Base-by-base conservation (phyloP, 1,139 yeast species). In the Yamadazyma sp. region DNA sequence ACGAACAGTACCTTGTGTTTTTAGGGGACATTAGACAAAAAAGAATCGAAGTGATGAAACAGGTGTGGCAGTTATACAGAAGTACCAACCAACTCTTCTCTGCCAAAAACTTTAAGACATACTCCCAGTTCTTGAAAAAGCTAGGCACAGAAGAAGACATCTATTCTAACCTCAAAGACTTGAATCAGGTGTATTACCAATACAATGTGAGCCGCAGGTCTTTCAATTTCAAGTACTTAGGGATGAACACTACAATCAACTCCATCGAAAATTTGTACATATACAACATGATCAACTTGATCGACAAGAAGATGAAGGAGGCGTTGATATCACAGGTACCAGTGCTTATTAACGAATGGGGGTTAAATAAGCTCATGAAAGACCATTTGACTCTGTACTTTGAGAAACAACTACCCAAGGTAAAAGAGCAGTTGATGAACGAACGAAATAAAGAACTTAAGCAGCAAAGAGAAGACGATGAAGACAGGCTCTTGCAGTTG, bases 291-390 rank as follows among this genome's bases (percentile, higher is more conserved):
- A 57, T 56, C 38, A 42, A 49, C 5, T 50, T 68, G 26, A 53
- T 70, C 10, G 57, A 61, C 16, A 39, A 47, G 31, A 67, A 65
- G 44, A 64, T 73, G 46, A 48, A 55, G 18, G 40, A 54, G 5
- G 57, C 60, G 7, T 23, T 33, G 8, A 10, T 39, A 3, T 39
- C 36, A 3, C 73, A 66, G 43, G 56, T 67, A 27, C 47, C 46
- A 2, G 66, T 64, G 7, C 51, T 70, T 30, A 61, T 69, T 17
- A 50, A 56, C 7, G 62, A 68, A 52, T 71, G 76, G 76, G 47
- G 65, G n/a, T 46, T 71, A 16, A 62, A 65, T 43, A 46, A 49
- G 2, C 35, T 36, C 12, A 70, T 70, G 75, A 47, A 43, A 12
- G 35, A 41, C 10, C 42, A 48, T 11, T 47, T 66, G 32, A 42